Base-by-base conservation (phyloP, 805 yeast genomes). In the Cyberlindnera galapagoensis region DNA sequence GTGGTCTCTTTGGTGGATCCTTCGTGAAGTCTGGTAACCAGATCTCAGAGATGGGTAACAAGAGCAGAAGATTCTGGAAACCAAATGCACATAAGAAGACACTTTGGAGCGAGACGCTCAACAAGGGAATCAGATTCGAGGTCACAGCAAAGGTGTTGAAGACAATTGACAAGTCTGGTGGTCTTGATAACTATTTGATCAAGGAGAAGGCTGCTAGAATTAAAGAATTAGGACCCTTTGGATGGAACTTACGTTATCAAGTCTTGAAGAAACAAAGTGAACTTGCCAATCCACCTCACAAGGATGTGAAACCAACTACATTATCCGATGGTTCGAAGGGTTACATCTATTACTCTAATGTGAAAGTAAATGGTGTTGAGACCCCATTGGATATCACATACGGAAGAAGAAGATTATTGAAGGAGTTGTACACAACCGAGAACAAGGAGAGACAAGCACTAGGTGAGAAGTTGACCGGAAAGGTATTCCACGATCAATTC, bases 101-200 rank as follows among this genome's bases (percentile, higher is more conserved):
- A 20, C 62, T 92, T 28, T 90, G 95, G 92, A 84, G 95, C 42
- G 95, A 84, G 46, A 62, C 83, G 0, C 67, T 92, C 47, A 62
- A 76, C 37, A 58, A 63, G 24, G 56, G 87, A 27, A 12, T 49
- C 7, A 63, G 64, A 30, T 57, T 85, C 34, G 75, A 69, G 38
- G 76, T 87, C 21, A 78, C 87, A 7, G 73, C 97, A 5, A 73
- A 79, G 38, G 97, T 87, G 6, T 67, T 92, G 52, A 76, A 79
- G 49, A 87, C 97, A 0, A 80, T 92, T 38, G 80, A 84, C 37
- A 84, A 77, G 47, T 97, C 90, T 57, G 98, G 98, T 40, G 98
- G 99, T 5, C 66, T 92, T 35, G 99, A 92, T 54, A 78, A 78
- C 43, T 92, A 92, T 54, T 59, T 92, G 40, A 69, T 76, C 26